Percentiles rank a stretch among this genome's conserved stretches.
Evolutionary conservation across 768 basidiomycete genomes (phyloP).

Genomic region (Chalciporus piperatus): DNA sequence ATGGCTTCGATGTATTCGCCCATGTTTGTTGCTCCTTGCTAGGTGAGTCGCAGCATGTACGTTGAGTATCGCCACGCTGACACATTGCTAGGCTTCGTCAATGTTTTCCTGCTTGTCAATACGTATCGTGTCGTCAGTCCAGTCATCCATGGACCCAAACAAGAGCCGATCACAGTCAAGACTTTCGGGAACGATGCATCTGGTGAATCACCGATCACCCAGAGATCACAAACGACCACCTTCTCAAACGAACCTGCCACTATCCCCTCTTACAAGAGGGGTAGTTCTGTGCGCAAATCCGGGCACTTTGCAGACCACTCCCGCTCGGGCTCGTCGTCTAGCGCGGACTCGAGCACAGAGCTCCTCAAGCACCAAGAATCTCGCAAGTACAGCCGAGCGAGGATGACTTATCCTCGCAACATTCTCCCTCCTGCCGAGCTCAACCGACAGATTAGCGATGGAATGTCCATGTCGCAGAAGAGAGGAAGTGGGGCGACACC

Average conservation of each 20-base stretch:
- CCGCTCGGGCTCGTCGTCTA: constrained; percentile 13
- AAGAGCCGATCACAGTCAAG: constrained; percentile 8
- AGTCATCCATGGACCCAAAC: constrained; percentile 38
- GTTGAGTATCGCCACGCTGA: background rate
- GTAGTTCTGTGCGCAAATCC: background rate
- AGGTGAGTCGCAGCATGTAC: constrained; percentile 37
- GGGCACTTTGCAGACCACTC: constrained; percentile 8
- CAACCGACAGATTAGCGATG: constrained; percentile 10
- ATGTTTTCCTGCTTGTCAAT: constrained; percentile 66
- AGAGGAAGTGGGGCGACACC: background rate
- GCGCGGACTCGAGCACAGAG: constrained; percentile 16
- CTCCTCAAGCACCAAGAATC: constrained; percentile 13
- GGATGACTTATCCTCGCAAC: background rate
- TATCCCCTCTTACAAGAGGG: constrained; percentile 1
- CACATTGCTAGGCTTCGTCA: constrained; percentile 49
- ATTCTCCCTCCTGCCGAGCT: constrained; percentile 8
- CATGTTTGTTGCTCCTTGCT: constrained; percentile 50
- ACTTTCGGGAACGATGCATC: constrained; percentile 26
- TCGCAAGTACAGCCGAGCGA: constrained; percentile 1
- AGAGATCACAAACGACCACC: background rate
- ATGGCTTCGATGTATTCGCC: constrained; percentile 47
- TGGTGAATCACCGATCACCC: constrained; percentile 19
- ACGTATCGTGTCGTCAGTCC: constrained; percentile 62
- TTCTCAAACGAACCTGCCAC: background rate
- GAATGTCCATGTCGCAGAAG: constrained; percentile 19